Evolutionary conservation across 1,139 yeast species (phyloP), one percentile per base, ranked within the genome.

Genomic region (Geotrichum restrictum): DNA sequence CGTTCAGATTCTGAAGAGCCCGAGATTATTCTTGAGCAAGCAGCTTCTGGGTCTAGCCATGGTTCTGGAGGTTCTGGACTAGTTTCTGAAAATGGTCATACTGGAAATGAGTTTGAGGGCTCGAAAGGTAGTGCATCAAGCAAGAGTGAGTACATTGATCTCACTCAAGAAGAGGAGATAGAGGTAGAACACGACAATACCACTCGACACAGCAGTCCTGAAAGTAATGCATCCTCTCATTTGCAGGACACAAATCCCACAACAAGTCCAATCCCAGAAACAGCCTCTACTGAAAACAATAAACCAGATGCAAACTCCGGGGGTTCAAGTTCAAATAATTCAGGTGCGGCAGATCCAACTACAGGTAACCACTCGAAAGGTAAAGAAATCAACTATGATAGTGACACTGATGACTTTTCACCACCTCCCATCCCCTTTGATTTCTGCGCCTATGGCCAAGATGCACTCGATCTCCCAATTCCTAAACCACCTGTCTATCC

Each of bases 161-260:
- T 29, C 54, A 63, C 48, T 51, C 57, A 27, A 10, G 51, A 48
- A 2, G 61, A 58, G 13, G 65, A 66, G 3, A 54, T 56, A 8
- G 24, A 55, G 55, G 1, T 45, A 57, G 33, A 36, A 64, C n/a
- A 54, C 59, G 14, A 45, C 52, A n/a, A n/a, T n/a, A n/a, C n/a
- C n/a, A n/a, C n/a, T n/a, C n/a, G n/a, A 31, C 27, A 29, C 10
- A 8, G 33, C n/a, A n/a, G n/a, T n/a, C 33, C 33, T 29, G 33
- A 29, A 13, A 29, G 13, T 13, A 29, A 29, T 29, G 33, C 8
- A 29, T n/a, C n/a, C 52, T 53, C 29, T 31, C 48, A 48, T 52
- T 43, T 4, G 52, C 39, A 14, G 7, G 29, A 24, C 7, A 24
- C 8, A 8, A 24, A 5, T 5, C 5, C 29, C 29, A 24, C 29